These are phyloP conservation scores for Draba incana DNA, from an alignment of 345 rosid species.

Conservation along the genomic window DNA sequence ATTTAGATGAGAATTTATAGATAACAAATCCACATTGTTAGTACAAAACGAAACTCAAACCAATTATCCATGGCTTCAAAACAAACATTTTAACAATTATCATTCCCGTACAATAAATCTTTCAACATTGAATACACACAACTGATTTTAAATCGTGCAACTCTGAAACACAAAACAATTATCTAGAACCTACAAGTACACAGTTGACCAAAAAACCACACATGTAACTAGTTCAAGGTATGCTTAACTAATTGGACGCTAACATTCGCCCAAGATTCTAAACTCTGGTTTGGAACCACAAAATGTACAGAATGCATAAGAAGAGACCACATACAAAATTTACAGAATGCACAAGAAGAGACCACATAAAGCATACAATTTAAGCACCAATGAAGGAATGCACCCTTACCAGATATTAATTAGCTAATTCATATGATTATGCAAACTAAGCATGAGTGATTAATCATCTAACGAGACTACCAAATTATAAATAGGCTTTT, in stretches of 20 bases:
- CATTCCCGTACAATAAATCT: background rate
- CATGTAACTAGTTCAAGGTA: constrained; percentile 20
- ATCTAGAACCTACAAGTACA: background rate
- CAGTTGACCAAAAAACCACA: background rate
- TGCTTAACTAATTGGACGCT: background rate
- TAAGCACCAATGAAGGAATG: constrained; percentile 3
- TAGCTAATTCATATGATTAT: constrained; percentile 21
- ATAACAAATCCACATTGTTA: background rate
- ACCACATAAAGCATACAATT: background rate
- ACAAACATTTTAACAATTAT: background rate
- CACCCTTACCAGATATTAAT: constrained; percentile 18
- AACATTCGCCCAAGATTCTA: background rate
- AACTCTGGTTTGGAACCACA: too few relatives aligned
- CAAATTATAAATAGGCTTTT: constrained; percentile 5
- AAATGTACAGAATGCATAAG: background rate
- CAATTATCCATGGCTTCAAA: background rate
- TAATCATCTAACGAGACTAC: constrained; percentile 30
- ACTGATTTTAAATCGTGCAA: background rate
- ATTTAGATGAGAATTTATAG: background rate
- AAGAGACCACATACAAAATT: background rate
- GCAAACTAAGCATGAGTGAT: constrained; percentile 30
- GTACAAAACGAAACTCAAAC: background rate
- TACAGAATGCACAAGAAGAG: background rate
- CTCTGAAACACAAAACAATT: background rate
- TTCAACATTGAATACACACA: background rate